A percentile compares a stretch with the other conserved stretches of the same genome.
phyloP scores from a whole-genome alignment of 768 basidiomycete species.

The Panellus pusillus region DNA sequence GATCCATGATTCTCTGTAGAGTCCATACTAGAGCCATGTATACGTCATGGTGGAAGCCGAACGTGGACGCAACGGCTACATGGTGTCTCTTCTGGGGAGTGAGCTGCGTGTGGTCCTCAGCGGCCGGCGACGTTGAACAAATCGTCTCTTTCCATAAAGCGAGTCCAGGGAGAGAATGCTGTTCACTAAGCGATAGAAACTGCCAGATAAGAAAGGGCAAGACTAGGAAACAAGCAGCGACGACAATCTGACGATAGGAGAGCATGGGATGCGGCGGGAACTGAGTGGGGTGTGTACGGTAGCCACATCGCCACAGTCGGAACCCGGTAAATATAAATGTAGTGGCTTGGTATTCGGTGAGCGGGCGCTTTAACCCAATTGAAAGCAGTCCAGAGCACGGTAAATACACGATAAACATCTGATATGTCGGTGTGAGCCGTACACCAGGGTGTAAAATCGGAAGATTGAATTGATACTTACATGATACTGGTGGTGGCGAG shows the following conservation, averaged over 20 bases:
- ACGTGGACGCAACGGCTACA: slow-evolving; percentile 36
- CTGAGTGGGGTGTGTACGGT: too few relatives aligned
- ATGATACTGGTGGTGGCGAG: too few relatives aligned
- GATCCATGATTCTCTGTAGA: slow-evolving; percentile 29
- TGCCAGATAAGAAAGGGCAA: slow-evolving; percentile 13
- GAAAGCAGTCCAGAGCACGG: too few relatives aligned
- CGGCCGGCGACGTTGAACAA: background rate
- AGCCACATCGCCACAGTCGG: too few relatives aligned
- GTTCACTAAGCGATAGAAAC: background rate
- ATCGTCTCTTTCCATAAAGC: background rate
- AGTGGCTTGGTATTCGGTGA: too few relatives aligned
- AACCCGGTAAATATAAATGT: too few relatives aligned
- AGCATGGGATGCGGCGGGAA: background rate
- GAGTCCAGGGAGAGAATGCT: background rate
- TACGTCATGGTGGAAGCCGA: slow-evolving; percentile 38
- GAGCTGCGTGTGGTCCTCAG: background rate
- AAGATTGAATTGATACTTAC: too few relatives aligned
- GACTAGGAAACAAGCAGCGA: slow-evolving; percentile 6
- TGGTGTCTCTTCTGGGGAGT: slow-evolving; percentile 25
- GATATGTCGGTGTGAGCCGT: too few relatives aligned
- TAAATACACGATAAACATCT: too few relatives aligned
- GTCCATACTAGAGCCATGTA: slow-evolving; percentile 38
- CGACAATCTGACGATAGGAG: slow-evolving; percentile 6
- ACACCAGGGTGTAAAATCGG: too few relatives aligned
- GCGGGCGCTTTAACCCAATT: too few relatives aligned